Base-by-base conservation (phyloP, 2,329 filamentous ascomycete species). In the Aspergillus transmontanensis region DNA sequence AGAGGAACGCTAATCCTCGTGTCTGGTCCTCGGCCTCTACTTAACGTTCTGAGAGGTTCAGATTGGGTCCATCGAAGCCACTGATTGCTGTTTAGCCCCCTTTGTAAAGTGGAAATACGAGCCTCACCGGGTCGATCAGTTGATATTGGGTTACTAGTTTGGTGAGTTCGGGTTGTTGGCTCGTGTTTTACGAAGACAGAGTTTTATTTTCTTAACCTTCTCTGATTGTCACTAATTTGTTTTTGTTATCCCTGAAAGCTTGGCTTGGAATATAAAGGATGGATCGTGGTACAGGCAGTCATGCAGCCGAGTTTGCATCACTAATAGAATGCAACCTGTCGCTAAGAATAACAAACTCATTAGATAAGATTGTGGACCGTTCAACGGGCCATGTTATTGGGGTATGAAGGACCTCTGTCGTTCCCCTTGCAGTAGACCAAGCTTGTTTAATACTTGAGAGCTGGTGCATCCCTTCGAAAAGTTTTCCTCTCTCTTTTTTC, bases 241-340 rank as follows among this genome's bases (percentile, higher is more conserved):
- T 16, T 76, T 81, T 12, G 7, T 6, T 23, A 23, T 45, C 43
- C n/a, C n/a, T 23, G 1, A 23, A 12, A n/a, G 12, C 43, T 21
- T 45, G 43, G 43, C 43, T 21, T 43, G 19, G n/a, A 14, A 23
- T 11, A 19, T 11, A 7, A 19, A 6, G 36, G 43, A 14, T 23
- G 12, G 11, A 21, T 46, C 5, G 43, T 46, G 21, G 10, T 14
- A 26, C 12, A 30, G 26, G 26, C 12, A 30, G 16, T 7, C 14
- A 50, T 19, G 46, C 6, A 19, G 14, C 3, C 16, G 46, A 50
- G 16, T 50, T 50, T 30, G 3, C 23, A 50, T 50, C 46, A 50
- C 14, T 50, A 50, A 50, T 50, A 19, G 26, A 50, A 50, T 50
- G 46, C 26, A 50, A 50, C 46, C 46, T 28, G 7, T 30, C 46